Evolutionary conservation across 805 yeast genomes (phyloP), one percentile per base, ranked within the genome.

Genomic region (Jamesozyma lodderae): DNA sequence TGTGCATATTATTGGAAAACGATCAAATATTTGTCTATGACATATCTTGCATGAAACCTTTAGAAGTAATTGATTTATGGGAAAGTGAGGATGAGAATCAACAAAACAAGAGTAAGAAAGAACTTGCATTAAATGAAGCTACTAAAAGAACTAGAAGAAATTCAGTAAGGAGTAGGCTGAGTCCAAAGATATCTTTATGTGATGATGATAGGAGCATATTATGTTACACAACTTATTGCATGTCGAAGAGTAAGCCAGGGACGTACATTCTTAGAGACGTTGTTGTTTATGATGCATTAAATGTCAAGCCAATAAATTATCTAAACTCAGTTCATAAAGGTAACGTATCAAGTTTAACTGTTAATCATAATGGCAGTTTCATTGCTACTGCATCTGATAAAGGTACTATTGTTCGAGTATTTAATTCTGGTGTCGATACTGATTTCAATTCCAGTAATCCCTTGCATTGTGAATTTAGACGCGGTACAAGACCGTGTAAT

Each of bases 1-100:
- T 90, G 46, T 70, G 85, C 23, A 92, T 88, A 14, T 75, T 83
- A 5, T 65, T 90, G 37, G 68, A 75, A 35, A 56, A 52, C 35
- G 90, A 85, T 43, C 94, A 88, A 59, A 75, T 92, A 8, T 83
- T 78, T 56, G 75, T 90, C 33, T 92, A 90, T 63, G 96, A 90
- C 59, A 80, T 90, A 44, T 77, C 92, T 41, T 84, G 94, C 57
- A 87, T 90, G 79, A 78, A 83, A 52, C 71, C 88, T 19, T 57
- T 90, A 30, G 82, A 78, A 51, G 79, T 81, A 1, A 71, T 81
- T 25, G 86, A 81, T 23, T 46, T 56, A 7, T 44, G 51, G 51
- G 58, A 49, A 37, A 51, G 47, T 24, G 41, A n/a, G 11, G 20
- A 24, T n/a, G 21, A 8, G n/a, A 16, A 13, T n/a, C 5, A n/a